Evolutionary conservation across 192 early-diverging fungal genomes (phyloP).

Genomic region (Backusella liffmaniae): DNA sequence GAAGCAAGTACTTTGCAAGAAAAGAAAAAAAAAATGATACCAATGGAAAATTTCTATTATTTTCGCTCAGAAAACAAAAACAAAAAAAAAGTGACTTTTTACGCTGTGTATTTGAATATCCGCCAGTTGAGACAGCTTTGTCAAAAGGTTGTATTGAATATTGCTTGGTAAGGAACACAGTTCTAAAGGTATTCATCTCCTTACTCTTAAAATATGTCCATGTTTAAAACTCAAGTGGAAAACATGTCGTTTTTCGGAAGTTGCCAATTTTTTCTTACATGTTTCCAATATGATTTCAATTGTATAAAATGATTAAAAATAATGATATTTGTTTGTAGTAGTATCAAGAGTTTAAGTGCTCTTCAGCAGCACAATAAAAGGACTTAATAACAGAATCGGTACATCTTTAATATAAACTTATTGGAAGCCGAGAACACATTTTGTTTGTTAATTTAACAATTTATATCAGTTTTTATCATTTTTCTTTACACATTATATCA

Average conservation of each 20-base stretch:
- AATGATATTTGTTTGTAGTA: neutral
- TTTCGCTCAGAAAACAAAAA: neutral
- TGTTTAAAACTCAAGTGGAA: neutral
- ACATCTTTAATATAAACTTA: neutral
- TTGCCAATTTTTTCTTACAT: neutral
- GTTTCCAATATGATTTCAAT: neutral
- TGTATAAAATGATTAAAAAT: too few species aligned
- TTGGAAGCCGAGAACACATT: neutral
- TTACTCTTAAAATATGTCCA: neutral
- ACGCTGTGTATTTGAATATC: neutral
- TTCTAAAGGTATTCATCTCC: neutral
- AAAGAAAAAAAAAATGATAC: neutral
- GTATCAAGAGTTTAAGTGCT: too few species aligned
- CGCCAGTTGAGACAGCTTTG: neutral
- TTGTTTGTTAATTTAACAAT: neutral
- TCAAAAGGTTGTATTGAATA: neutral
- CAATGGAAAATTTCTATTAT: neutral
- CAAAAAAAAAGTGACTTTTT: constrained; percentile 4
- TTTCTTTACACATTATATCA: neutral
- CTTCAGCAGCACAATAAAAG: too few species aligned
- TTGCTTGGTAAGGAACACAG: neutral
- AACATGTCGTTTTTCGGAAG: neutral
- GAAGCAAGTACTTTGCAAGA: neutral
- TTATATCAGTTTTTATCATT: neutral
- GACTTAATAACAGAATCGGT: neutral